phyloP scores from a whole-genome alignment of 768 basidiomycete species.

The Hysterangium stoloniferum region DNA sequence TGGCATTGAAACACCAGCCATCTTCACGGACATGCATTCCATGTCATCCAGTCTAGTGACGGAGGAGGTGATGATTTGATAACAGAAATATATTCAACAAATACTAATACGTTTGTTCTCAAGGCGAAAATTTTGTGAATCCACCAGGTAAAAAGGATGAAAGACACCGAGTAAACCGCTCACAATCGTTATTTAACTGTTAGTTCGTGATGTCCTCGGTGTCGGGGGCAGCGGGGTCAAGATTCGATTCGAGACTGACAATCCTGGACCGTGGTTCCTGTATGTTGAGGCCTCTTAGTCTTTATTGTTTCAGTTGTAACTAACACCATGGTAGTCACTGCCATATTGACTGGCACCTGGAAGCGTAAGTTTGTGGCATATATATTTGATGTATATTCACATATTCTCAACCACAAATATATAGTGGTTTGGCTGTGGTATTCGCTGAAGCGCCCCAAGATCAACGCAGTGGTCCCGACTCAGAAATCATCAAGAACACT shows the following conservation, averaged over 20 bases:
- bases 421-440: conserved; percentile 28
- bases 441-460: conserved; percentile 27
- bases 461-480: not conserved
- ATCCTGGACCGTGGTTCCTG: conserved; percentile 38
- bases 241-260: conserved; percentile 44
- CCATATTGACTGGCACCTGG: conserved; percentile 37
- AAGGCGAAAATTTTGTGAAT: conserved; percentile 32
- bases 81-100: too few species aligned
- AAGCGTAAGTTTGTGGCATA: not conserved
- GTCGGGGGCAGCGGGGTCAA: conserved; percentile 17
- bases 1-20: not conserved
- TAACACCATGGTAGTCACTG: conserved; percentile 30
- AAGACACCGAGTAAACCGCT: too few species aligned
- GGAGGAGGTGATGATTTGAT: conserved; percentile 19
- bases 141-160: too few species aligned
- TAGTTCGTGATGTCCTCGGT: too few species aligned
- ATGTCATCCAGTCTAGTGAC: conserved; percentile 28
- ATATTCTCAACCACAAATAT: not conserved
- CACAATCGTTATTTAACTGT: too few species aligned
- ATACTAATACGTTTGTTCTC: too few species aligned
- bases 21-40: conserved; percentile 21
- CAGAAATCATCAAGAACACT: not conserved
- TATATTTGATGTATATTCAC: too few species aligned
- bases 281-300: not conserved
- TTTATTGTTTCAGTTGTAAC: not conserved